These are phyloP conservation scores for Massarina eburnea DNA, from an alignment of 2,329 filamentous ascomycete species.

Conservation along the genomic window DNA sequence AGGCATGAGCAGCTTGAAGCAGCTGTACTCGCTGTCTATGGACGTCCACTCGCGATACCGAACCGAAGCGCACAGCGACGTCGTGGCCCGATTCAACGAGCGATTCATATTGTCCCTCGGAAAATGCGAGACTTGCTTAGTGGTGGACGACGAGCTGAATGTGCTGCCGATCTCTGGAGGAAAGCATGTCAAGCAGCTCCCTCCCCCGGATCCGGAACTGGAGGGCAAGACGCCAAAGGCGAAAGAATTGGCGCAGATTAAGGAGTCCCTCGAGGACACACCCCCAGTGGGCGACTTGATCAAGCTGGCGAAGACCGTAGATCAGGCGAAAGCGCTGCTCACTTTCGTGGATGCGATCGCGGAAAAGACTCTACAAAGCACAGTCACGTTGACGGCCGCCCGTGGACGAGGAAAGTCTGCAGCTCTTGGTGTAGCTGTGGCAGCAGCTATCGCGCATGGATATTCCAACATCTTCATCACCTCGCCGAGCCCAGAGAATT, in stretches of 20 bases:
- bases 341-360: constrained; percentile 96
- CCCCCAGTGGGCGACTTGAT: constrained; percentile 85
- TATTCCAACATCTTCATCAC: constrained; percentile 99
- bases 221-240: constrained; percentile 70
- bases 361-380: constrained; percentile 92
- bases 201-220: constrained; percentile 72
- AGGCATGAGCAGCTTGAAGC: constrained; percentile 95
- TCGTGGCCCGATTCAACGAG: constrained; percentile 96
- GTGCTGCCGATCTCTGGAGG: constrained; percentile 95
- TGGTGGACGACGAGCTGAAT: constrained; percentile 97
- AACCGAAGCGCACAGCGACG: constrained; percentile 93
- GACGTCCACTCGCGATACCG: constrained; percentile 95
- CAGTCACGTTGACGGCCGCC: constrained; percentile 88
- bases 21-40: constrained; percentile 96
- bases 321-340: constrained; percentile 94
- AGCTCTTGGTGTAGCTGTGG: constrained; percentile 89
- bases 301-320: constrained; percentile 82
- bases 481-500: constrained; percentile 93
- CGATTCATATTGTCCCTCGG: constrained; percentile 93
- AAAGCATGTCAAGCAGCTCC: constrained; percentile 81
- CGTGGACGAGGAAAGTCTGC: constrained; percentile 97
- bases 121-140: constrained; percentile 90
- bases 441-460: constrained; percentile 89
- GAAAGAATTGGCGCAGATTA: constrained; percentile 79
- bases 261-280: constrained; percentile 81